Evolutionary conservation across 805 yeast species (phyloP).

Genomic region (Jamesozyma jinghongensis): DNA sequence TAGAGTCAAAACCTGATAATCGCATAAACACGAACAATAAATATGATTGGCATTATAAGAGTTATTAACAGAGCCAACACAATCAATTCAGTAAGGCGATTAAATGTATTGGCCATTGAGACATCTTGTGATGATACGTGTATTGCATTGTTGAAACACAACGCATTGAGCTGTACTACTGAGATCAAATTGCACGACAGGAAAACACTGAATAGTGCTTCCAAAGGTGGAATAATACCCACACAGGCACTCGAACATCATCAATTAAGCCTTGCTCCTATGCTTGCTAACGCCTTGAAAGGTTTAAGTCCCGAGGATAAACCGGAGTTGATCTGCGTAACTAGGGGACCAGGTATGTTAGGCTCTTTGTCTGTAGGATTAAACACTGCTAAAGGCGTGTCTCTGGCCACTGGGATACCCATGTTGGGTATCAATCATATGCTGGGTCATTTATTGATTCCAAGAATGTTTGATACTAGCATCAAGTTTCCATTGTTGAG

Average conservation of each 20-base stretch:
- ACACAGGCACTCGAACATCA: conserved; percentile 77
- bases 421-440: conserved; percentile 90
- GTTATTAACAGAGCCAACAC: too few relatives aligned
- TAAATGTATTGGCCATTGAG: conserved; percentile 72
- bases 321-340: conserved; percentile 77
- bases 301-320: conserved; percentile 5
- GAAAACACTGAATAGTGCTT: conserved; percentile 54
- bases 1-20: too few relatives aligned
- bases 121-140: conserved; percentile 95
- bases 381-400: conserved; percentile 76
- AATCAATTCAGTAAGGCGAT: background rate
- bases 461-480: conserved; percentile 41
- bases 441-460: conserved; percentile 80
- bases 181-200: conserved; percentile 46
- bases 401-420: conserved; percentile 70
- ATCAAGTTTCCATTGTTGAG: conserved; percentile 57
- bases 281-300: conserved; percentile 39
- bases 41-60: too few relatives aligned
- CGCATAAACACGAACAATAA: too few relatives aligned
- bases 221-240: conserved; percentile 81
- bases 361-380: conserved; percentile 79
- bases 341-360: conserved; percentile 95
- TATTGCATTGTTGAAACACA: conserved; percentile 62
- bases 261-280: conserved; percentile 43
- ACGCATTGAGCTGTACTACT: conserved; percentile 9